Evolutionary conservation across 208 protist genomes (phyloP), one percentile per base, ranked within the genome.

Genomic region (Trypanosoma theileri): DNA sequence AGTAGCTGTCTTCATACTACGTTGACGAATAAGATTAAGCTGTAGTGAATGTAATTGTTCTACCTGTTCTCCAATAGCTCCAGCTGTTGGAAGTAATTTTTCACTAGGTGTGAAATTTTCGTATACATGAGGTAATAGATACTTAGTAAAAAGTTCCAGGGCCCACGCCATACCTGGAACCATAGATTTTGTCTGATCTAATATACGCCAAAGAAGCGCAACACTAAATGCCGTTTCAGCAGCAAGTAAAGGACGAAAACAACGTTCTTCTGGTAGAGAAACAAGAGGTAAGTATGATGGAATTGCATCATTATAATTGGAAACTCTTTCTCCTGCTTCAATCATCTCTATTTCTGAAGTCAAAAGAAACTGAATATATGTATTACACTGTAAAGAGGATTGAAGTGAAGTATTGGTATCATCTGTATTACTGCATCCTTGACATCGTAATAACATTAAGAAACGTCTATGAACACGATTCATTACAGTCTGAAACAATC

Each of bases 41-140:
- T 80, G 80, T 0, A 93, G 54, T 50, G 74, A 54, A 10, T 79
- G 41, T 40, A 96, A 75, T 59, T 88, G 84, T n/a, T 69, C 68
- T 22, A 94, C 77, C 71, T 94, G 85, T 66, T 91, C 85, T 46
- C 81, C 83, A 42, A 96, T 65, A 41, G 73, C 73, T 48, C 82
- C 85, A 44, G 86, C 53, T 28, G 48, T 58, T 21, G 88, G 91
- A 26, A 89, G 58, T 28, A 83, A 59, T 0, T 69, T 31, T 14
- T 66, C 35, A 55, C 75, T 79, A 13, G 69, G 50, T 17, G 66
- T 42, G 77, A 82, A 93, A 63, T 86, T 75, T 13, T 79, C 67
- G 69, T 94, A 96, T 22, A 96, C 28, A 75, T 93, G 86, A 9
- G 91, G 91, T 11, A 94, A 55, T 11, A 96, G 61, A 71, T 89